Conservation (phyloP, 495 filamentous ascomycete genomes). For the Astrothelium subdiscretum region DNA sequence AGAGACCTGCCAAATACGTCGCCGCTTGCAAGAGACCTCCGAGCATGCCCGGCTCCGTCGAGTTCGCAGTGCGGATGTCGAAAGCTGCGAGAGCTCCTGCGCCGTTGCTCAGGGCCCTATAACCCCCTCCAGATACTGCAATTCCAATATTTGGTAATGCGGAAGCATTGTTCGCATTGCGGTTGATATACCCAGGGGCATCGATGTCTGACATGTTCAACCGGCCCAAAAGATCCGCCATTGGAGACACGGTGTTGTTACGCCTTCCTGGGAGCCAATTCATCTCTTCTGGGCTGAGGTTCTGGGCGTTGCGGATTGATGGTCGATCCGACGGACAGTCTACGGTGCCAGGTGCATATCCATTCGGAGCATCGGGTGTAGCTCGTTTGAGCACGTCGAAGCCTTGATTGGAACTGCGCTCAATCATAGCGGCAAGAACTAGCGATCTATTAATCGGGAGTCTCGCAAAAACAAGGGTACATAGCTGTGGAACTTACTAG, state of each 20-base stretch:
- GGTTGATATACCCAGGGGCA: conserved; percentile 54
- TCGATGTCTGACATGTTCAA: conserved; percentile 70
- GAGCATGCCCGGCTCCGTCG: conserved; percentile 56
- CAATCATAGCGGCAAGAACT: background rate
- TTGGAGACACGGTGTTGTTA: conserved; percentile 47
- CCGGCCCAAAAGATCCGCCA: conserved; percentile 61
- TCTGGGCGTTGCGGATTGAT: conserved; percentile 40
- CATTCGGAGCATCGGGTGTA: conserved; percentile 25
- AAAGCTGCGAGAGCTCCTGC: conserved; percentile 81
- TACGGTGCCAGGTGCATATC: conserved; percentile 25
- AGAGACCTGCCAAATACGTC: conserved; percentile 77
- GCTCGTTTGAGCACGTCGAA: conserved; percentile 16
- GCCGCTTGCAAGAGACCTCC: conserved; percentile 76
- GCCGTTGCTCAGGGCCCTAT: conserved; percentile 77
- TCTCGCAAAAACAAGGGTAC: too few species aligned
- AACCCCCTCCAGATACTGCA: conserved; percentile 59
- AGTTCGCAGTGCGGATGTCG: conserved; percentile 59
- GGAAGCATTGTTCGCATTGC: conserved; percentile 41
- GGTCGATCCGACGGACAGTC: conserved; percentile 35
- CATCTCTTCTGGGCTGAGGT: conserved; percentile 55
- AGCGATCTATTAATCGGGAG: background rate
- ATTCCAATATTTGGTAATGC: conserved; percentile 54
- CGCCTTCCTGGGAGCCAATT: conserved; percentile 54
- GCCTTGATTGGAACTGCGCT: background rate
- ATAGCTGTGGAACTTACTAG: too few species aligned